Percentiles rank a stretch among this genome's conserved stretches.
Conservation (phyloP, 106 monocot species). For the Allium fistulosum region DNA sequence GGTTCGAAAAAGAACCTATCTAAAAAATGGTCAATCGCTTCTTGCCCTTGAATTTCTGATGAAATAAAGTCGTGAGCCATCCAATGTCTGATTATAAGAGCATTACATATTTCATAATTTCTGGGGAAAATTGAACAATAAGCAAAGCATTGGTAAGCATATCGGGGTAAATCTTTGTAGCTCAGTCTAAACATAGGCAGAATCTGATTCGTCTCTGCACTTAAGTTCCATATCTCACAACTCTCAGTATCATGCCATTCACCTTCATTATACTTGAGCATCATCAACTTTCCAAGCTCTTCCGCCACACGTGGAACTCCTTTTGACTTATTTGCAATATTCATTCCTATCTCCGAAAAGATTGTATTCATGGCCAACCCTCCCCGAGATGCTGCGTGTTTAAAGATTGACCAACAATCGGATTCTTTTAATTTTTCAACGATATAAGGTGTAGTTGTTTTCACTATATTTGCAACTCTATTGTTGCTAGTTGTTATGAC, state of each 20-base stretch:
- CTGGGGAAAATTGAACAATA: slow-evolving; percentile 9
- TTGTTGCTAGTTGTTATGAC: not conserved
- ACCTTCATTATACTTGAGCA: no score
- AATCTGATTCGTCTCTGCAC: not conserved
- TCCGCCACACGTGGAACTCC: no score
- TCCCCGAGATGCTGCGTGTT: not conserved
- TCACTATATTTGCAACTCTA: not conserved
- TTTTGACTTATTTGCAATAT: no score
- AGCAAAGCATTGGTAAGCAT: slow-evolving; percentile 12
- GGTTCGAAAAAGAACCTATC: slow-evolving; percentile 2
- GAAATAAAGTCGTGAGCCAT: slow-evolving; percentile 11
- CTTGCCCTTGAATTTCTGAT: not conserved
- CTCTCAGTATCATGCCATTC: no score
- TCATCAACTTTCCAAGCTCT: no score
- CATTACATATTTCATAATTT: slow-evolving; percentile 8
- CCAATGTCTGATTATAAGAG: slow-evolving; percentile 4
- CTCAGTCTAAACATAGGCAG: slow-evolving; percentile 6
- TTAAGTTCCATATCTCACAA: not conserved
- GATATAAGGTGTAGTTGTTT: not conserved
- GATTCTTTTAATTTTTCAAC: not conserved
- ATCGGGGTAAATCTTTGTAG: slow-evolving; percentile 1
- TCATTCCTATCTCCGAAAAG: no score
- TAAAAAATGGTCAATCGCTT: not conserved
- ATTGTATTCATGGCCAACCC: no score
- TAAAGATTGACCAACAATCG: not conserved